Evolutionary conservation across 164 flowering plant species (phyloP).

Genomic region (Vitis amurensis): DNA sequence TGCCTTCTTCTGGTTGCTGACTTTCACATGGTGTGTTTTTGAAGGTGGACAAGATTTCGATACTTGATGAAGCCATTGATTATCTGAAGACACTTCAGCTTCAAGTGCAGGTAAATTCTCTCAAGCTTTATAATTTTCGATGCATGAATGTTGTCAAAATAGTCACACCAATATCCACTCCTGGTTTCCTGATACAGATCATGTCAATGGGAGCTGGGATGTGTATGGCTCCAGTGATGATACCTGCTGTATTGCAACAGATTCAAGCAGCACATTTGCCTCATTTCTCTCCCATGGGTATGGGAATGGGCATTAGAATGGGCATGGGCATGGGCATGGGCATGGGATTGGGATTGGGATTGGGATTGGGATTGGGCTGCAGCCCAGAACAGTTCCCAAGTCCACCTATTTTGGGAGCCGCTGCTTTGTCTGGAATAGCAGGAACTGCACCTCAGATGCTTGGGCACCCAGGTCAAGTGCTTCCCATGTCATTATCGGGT

Average conservation of each 20-base stretch:
- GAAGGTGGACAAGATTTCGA: slow-evolving; percentile 29
- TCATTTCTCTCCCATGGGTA: slow-evolving; percentile 13
- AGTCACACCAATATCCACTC: neutral
- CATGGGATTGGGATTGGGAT: slow-evolving; percentile 14
- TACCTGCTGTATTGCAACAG: slow-evolving; percentile 18
- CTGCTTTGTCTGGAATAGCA: slow-evolving; percentile 7
- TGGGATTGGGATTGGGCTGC: slow-evolving; percentile 16
- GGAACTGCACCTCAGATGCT: slow-evolving; percentile 5
- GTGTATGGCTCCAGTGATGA: slow-evolving; percentile 18
- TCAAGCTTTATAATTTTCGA: neutral
- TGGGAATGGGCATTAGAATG: too few species aligned
- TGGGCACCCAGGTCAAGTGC: slow-evolving; percentile 10
- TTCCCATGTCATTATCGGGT: slow-evolving; percentile 12
- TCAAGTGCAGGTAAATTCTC: slow-evolving; percentile 34
- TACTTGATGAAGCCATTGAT: slow-evolving; percentile 37
- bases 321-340: slow-evolving; percentile 4
- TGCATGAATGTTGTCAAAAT: neutral
- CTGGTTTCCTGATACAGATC: slow-evolving; percentile 19
- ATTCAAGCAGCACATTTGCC: slow-evolving; percentile 9
- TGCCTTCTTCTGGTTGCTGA: neutral
- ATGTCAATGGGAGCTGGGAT: slow-evolving; percentile 26
- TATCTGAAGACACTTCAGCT: slow-evolving; percentile 34
- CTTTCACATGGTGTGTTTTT: neutral
- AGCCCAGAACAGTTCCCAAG: slow-evolving; percentile 13
- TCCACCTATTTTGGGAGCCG: slow-evolving; percentile 1